Conservation (phyloP, 805 yeast genomes). For the Candida corydali region DNA sequence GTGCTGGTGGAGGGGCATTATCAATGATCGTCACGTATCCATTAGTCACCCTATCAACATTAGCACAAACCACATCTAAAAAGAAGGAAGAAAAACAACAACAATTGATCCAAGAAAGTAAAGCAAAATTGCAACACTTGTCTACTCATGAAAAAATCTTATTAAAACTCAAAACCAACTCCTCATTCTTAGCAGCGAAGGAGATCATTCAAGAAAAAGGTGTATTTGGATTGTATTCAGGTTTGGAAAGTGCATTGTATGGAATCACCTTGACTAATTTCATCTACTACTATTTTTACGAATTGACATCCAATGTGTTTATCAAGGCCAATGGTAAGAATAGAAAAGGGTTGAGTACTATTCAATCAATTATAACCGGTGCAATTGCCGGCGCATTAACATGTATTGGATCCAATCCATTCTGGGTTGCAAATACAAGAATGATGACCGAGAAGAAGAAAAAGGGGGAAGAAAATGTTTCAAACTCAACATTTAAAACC, state of each 20-base stretch:
- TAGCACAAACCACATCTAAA: slow-evolving; percentile 67
- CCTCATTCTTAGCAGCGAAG: slow-evolving; percentile 24
- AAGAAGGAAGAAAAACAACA: slow-evolving; percentile 6
- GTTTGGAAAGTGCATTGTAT: slow-evolving; percentile 80
- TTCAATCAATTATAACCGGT: slow-evolving; percentile 72
- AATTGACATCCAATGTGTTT: slow-evolving; percentile 53
- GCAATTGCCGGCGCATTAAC: slow-evolving; percentile 86
- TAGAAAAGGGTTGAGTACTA: slow-evolving; percentile 47
- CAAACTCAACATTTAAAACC: slow-evolving; percentile 47
- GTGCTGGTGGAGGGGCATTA: slow-evolving; percentile 90
- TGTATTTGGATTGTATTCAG: slow-evolving; percentile 68
- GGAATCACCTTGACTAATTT: slow-evolving; percentile 87
- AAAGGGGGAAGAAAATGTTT: slow-evolving; percentile 14
- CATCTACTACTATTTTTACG: slow-evolving; percentile 88
- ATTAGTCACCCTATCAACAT: slow-evolving; percentile 76
- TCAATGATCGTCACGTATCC: slow-evolving; percentile 89
- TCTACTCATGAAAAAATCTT: slow-evolving; percentile 13
- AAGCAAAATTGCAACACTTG: slow-evolving; percentile 3
- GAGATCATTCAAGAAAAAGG: slow-evolving; percentile 58
- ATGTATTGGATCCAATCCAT: slow-evolving; percentile 77
- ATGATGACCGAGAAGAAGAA: slow-evolving; percentile 57
- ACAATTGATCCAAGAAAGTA: slow-evolving; percentile 9
- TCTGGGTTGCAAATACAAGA: slow-evolving; percentile 93
- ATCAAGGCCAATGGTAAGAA: slow-evolving; percentile 18
- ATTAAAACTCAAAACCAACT: slow-evolving; percentile 9